Evolutionary conservation across 2,329 filamentous ascomycete species (phyloP).

Genomic region (Fusarium sp.): DNA sequence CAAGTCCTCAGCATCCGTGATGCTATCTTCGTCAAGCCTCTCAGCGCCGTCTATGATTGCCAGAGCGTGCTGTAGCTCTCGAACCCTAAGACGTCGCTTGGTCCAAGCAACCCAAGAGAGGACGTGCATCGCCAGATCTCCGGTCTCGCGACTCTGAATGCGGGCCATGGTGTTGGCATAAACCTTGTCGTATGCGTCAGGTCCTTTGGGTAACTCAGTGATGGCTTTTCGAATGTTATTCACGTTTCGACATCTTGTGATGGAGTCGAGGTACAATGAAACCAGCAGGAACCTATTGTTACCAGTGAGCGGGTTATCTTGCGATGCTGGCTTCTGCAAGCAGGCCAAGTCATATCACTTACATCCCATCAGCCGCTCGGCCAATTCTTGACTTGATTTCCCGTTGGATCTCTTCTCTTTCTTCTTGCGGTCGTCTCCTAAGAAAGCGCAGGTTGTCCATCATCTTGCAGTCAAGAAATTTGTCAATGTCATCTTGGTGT

Average conservation of each 20-base stretch:
- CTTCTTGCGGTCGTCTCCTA: background rate
- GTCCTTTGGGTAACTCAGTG: background rate
- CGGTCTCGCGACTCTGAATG: background rate
- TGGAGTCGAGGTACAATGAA: background rate
- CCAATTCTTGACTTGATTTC: background rate
- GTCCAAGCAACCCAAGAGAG: background rate
- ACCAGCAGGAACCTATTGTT: background rate
- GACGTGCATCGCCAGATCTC: background rate
- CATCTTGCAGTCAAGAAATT: background rate
- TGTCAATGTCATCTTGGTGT: background rate
- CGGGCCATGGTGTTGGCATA: background rate
- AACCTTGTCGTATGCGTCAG: background rate
- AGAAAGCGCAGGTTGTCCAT: background rate
- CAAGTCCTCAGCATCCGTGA: background rate
- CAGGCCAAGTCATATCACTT: background rate
- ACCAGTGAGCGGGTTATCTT: background rate
- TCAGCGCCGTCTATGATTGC: background rate
- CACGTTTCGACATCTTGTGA: background rate
- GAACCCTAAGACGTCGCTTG: background rate
- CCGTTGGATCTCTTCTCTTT: background rate
- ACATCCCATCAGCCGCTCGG: background rate
- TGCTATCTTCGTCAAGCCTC: background rate
- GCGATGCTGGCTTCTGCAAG: no score
- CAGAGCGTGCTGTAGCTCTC: background rate
- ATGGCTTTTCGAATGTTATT: background rate